Evolutionary conservation across 129 eudicot genomes (phyloP), one percentile per base, ranked within the genome.

Genomic region (Chrysanthemum makinoi): DNA sequence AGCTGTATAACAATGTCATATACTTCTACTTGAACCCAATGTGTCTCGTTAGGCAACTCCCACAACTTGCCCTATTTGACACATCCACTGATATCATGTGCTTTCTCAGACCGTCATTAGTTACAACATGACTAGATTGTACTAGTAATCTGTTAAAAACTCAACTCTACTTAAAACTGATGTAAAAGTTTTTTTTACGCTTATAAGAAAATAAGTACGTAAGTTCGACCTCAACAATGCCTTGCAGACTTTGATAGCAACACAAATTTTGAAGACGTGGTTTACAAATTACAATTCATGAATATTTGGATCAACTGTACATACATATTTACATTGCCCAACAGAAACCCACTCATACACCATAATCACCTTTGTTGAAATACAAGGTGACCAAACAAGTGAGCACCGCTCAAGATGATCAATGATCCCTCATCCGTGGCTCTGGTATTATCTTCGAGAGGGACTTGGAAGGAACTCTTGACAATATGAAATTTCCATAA

Each of bases 401-500:
- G 30, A 16, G 66, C 11, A 17, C 50, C 13, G 19, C 46, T 46
- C 22, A 2, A 24, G 2, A 53, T 17, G 59, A 62, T 71, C 72
- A 78, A 47, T 64, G 62, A 61, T 78, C 72, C 5, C 61, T 78
- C 15, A 78, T 17, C 39, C 17, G 30, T 33, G 71, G 15, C 46
- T 54, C 80, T 1, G 76, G 47, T 51, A 83, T 73, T 57, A 64
- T 48, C 53, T 66, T 77, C 79, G 75, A 75, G 47, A 72, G 61
- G 2, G 80, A 69, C 65, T 83, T 72, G 6, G 89, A 73, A 48
- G 81, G 81, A 71, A 66, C 66, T 79, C 82, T 76, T 1, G 95
- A 89, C 28, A 94, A 77, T 24, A 76, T 64, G 44, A 94, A 70
- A 79, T 88, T 95, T 43, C 99, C 97, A 12, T 66, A 69, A 24